These are phyloP conservation scores for Pontederia paniculata DNA, from an alignment of 176 grass and related monocot species.

Conservation along the genomic window DNA sequence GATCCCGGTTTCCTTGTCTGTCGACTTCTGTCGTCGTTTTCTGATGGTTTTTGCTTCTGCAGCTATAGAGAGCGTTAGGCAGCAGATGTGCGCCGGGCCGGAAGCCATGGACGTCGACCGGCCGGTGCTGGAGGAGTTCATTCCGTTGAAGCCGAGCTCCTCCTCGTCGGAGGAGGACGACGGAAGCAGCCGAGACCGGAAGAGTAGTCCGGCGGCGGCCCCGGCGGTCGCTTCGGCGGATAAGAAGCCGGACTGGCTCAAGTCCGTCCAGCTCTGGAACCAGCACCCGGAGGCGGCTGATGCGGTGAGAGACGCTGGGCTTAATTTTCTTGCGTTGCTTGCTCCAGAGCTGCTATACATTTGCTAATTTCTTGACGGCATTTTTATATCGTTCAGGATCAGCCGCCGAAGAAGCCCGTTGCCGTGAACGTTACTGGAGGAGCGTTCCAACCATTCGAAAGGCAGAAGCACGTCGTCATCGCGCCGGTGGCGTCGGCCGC, in stretches of 20 bases:
- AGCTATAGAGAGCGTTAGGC: conserved; percentile 62
- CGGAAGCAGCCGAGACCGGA: conserved; percentile 9
- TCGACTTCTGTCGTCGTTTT: neutral
- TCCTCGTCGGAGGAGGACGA: conserved; percentile 34
- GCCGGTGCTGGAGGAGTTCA: conserved; percentile 90
- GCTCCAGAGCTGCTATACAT: neutral
- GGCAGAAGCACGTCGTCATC: conserved; percentile 26
- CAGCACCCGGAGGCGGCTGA: conserved; percentile 14
- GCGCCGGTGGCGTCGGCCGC: conserved; percentile 35
- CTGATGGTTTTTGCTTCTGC: neutral
- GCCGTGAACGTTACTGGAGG: conserved; percentile 33
- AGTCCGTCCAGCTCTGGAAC: conserved; percentile 72
- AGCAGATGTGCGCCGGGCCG: conserved; percentile 30
- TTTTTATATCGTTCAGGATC: conserved; percentile 21
- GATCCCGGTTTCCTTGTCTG: neutral
- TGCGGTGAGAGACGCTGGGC: neutral
- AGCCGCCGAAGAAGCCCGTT: conserved; percentile 49
- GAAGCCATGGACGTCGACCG: conserved; percentile 41
- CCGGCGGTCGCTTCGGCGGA: neutral
- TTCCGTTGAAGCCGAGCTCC: conserved; percentile 68
- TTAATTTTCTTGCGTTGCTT: neutral
- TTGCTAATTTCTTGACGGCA: neutral
- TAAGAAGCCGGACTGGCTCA: conserved; percentile 56
- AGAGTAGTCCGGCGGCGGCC: neutral
- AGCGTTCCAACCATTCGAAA: conserved; percentile 84